A percentile compares a stretch with the other conserved stretches of the same genome.
Evolutionary conservation across 768 basidiomycete species (phyloP).

Genomic region (Crassisporium funariophilum): DNA sequence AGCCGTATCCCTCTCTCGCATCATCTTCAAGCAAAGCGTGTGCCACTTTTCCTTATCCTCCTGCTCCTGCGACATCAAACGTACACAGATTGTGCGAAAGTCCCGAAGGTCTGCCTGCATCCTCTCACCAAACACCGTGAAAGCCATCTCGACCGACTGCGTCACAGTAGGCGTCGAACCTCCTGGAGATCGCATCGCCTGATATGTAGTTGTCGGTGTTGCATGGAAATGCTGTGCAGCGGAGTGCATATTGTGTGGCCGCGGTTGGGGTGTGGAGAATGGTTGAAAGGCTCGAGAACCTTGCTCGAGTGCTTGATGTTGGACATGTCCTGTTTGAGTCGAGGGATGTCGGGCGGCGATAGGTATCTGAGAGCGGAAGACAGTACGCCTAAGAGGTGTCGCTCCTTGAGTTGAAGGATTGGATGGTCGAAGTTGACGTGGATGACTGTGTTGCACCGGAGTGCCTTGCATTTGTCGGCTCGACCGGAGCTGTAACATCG

Average conservation of each 20-base stretch:
- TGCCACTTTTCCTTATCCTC: slow-evolving; percentile 32
- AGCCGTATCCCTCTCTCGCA: slow-evolving; percentile 36
- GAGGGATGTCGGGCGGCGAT: background rate
- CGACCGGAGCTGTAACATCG: too few relatives aligned
- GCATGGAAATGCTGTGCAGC: background rate
- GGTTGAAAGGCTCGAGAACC: background rate
- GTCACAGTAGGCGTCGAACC: too few relatives aligned
- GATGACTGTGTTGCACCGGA: too few relatives aligned
- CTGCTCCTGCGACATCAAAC: slow-evolving; percentile 31
- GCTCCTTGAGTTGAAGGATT: background rate
- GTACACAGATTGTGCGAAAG: slow-evolving; percentile 32
- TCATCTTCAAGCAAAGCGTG: slow-evolving; percentile 29
- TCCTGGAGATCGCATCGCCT: too few relatives aligned
- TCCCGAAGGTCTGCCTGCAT: slow-evolving; percentile 30
- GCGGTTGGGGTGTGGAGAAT: background rate
- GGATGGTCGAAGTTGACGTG: background rate
- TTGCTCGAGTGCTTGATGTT: background rate
- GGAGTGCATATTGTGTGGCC: background rate
- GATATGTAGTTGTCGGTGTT: too few relatives aligned
- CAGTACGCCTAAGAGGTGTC: background rate
- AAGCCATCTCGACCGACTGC: slow-evolving; percentile 28
- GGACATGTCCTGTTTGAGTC: background rate
- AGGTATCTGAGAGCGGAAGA: slow-evolving; percentile 8
- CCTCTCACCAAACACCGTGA: slow-evolving; percentile 31
- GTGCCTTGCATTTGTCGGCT: too few relatives aligned